These are phyloP conservation scores for Mycena sp. DNA, from an alignment of 1,284 basidiomycete species.

Conservation along the genomic window DNA sequence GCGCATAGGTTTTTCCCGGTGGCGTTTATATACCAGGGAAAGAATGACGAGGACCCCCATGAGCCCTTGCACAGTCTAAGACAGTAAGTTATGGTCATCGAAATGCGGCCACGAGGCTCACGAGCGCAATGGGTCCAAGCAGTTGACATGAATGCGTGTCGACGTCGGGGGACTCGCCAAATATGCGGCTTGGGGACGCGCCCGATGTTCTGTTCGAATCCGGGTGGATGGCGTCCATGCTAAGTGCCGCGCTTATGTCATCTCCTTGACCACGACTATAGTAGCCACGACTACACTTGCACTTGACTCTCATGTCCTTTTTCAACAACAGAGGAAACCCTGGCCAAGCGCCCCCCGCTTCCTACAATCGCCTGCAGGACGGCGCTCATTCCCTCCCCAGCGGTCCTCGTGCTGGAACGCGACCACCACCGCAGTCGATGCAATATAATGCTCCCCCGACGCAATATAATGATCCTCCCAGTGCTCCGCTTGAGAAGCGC, in stretches of 20 bases:
- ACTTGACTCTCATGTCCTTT: slow-evolving; percentile 15
- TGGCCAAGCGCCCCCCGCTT: not conserved
- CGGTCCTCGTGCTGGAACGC: slow-evolving; percentile 20
- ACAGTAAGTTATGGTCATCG: slow-evolving; percentile 13
- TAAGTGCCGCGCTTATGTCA: not conserved
- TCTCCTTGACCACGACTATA: slow-evolving; percentile 6
- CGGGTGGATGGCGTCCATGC: not conserved
- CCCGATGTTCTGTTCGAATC: not conserved
- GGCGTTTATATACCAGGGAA: slow-evolving; percentile 89
- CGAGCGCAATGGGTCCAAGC: slow-evolving; percentile 74
- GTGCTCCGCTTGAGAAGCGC: slow-evolving; percentile 59
- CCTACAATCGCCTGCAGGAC: too few relatives aligned
- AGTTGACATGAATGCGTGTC: slow-evolving; percentile 71
- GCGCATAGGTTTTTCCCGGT: slow-evolving; percentile 85
- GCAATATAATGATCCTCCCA: slow-evolving; percentile 65
- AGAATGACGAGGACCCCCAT: slow-evolving; percentile 91
- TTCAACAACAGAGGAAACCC: not conserved
- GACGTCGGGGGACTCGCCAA: slow-evolving; percentile 54
- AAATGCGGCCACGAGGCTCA: slow-evolving; percentile 43
- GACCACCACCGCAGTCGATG: slow-evolving; percentile 43
- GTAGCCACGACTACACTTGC: not conserved
- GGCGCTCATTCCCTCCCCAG: slow-evolving; percentile 23
- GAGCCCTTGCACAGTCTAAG: slow-evolving; percentile 78
- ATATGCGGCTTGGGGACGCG: slow-evolving; percentile 20
- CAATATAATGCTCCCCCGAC: slow-evolving; percentile 51